Percentiles rank a stretch among this genome's conserved stretches.
These are phyloP conservation scores for Cornus suecica DNA, from an alignment of 148 eudicot species.

Conservation along the genomic window DNA sequence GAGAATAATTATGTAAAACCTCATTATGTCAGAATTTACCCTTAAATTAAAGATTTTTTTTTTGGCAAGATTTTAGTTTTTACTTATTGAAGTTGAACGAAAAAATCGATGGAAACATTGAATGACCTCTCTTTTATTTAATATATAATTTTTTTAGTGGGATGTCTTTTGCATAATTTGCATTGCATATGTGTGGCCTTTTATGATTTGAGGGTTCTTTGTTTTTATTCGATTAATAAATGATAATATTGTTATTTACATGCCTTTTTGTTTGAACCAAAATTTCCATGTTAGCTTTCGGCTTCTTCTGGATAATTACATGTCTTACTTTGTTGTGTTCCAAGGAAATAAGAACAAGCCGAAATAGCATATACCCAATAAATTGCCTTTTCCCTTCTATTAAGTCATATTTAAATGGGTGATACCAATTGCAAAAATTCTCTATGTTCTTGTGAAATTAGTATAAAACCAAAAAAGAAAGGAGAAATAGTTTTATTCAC, in stretches of 20 bases:
- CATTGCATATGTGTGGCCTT: constrained; percentile 39
- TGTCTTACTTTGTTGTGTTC: constrained; percentile 3
- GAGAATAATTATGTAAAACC: too few species aligned
- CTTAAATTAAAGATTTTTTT: too few species aligned
- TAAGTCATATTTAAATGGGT: constrained; percentile 19
- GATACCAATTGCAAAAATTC: too few species aligned
- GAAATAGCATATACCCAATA: constrained; percentile 29
- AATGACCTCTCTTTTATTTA: too few species aligned
- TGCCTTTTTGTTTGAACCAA: not conserved
- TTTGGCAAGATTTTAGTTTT: too few species aligned
- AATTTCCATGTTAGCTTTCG: constrained; percentile 20
- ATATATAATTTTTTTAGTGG: constrained; percentile 26
- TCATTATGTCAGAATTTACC: too few species aligned
- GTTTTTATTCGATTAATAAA: constrained; percentile 8
- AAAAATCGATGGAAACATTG: too few species aligned
- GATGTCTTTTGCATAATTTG: constrained; percentile 45
- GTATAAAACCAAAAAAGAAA: too few species aligned
- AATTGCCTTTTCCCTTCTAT: constrained; percentile 13
- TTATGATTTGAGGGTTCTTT: constrained; percentile 24
- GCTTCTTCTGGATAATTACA: constrained; percentile 33
- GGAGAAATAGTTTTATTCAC: too few species aligned
- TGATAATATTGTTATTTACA: not conserved
- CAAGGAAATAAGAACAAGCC: constrained; percentile 15
- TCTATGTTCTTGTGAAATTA: not conserved
- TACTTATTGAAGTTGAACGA: too few species aligned